Percentiles rank a stretch among this genome's conserved stretches.
Evolutionary conservation across 1,284 basidiomycete species (phyloP).

Genomic region (Irpex lacteus): DNA sequence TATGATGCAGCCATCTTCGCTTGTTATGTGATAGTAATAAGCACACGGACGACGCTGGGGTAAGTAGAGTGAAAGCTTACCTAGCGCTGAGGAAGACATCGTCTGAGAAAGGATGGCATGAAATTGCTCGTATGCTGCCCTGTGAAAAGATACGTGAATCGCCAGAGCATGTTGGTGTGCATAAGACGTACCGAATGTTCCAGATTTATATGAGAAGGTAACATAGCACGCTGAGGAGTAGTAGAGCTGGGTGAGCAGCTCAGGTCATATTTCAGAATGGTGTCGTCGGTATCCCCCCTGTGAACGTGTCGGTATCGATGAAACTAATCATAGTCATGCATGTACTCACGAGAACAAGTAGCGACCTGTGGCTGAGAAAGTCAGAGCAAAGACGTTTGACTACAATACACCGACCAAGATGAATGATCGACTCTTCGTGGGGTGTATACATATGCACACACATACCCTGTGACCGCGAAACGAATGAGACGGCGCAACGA

Average conservation of each 20-base stretch:
- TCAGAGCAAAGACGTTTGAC: no score
- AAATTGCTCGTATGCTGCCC: constrained; percentile 62
- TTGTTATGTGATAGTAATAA: constrained; percentile 20
- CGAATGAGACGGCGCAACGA: constrained; percentile 42
- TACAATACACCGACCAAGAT: no score
- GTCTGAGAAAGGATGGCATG: constrained; percentile 62
- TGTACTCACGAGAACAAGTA: no score
- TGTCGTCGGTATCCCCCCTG: no score
- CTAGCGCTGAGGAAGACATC: constrained; percentile 65
- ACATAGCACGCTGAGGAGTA: no score
- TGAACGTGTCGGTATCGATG: no score
- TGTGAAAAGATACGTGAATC: constrained; percentile 25
- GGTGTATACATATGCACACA: no score
- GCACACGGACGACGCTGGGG: neutral
- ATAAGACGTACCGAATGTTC: constrained; percentile 20
- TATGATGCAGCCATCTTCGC: constrained; percentile 67
- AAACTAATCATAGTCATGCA: no score
- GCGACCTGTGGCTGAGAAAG: no score
- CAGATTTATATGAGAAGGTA: constrained; percentile 29
- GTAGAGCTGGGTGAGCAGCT: no score
- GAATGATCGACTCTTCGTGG: no score
- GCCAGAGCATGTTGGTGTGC: constrained; percentile 8
- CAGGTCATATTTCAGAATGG: no score
- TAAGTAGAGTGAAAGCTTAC: constrained; percentile 32
- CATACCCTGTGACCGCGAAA: constrained; percentile 35